Evolutionary conservation across 129 eudicot genomes (phyloP).

Genomic region (Arctium lappa): DNA sequence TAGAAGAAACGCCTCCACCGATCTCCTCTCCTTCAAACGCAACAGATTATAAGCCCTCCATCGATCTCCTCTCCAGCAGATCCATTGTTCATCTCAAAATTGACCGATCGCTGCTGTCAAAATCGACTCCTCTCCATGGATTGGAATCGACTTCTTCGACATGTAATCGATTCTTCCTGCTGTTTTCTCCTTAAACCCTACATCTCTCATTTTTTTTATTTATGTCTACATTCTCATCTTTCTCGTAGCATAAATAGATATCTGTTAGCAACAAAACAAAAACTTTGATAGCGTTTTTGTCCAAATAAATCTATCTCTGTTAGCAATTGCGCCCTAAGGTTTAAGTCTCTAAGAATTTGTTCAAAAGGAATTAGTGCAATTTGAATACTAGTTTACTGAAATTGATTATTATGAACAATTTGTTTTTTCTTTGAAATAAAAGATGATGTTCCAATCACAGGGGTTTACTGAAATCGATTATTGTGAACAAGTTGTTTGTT

Average conservation of each 20-base stretch:
- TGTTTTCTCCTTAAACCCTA: background rate
- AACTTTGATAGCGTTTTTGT: too few relatives aligned
- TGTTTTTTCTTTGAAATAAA: background rate
- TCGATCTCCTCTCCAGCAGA: too few relatives aligned
- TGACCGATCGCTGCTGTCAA: too few relatives aligned
- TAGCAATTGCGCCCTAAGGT: too few relatives aligned
- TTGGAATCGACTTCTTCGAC: too few relatives aligned
- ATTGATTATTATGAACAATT: background rate
- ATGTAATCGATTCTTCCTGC: background rate
- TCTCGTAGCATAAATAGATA: background rate
- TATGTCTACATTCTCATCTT: background rate
- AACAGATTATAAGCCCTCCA: too few relatives aligned
- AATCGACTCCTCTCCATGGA: too few relatives aligned
- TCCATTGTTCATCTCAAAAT: too few relatives aligned
- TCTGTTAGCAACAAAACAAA: background rate
- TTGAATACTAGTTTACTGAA: background rate
- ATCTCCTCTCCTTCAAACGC: too few relatives aligned
- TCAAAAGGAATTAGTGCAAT: background rate
- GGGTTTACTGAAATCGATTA: background rate
- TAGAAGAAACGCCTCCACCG: too few relatives aligned
- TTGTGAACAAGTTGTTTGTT: too few relatives aligned
- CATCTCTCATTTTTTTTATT: background rate
- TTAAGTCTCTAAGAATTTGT: background rate
- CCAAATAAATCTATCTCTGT: too few relatives aligned
- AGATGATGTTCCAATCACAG: background rate